Base-by-base conservation (phyloP, 1,284 basidiomycete genomes). In the Ceratobasidium sp. region DNA sequence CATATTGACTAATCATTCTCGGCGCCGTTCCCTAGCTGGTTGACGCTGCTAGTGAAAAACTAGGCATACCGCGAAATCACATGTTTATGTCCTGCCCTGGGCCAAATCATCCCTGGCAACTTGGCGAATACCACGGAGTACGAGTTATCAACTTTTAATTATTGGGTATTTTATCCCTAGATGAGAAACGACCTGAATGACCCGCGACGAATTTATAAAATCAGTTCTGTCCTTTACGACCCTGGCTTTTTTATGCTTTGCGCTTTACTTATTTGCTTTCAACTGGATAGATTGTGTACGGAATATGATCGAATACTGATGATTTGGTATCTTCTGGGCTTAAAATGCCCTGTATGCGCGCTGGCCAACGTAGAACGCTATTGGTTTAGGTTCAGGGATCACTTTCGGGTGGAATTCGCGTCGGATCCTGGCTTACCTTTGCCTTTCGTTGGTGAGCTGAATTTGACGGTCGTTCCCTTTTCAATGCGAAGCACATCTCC, bases 51-150 rank as follows among this genome's bases (percentile, higher is more conserved):
- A 76, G 78, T 60, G 60, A 65, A 36, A 77, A 74, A 48, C 50
- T 78, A 22, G 71, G 74, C n/a, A 59, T 78, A 51, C 74, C 78
- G 2, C 74, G 71, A 63, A 69, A 51, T 8, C 67, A 75, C n/a
- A 77, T 78, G 76, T 77, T 78, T 50, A 76, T 76, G 72, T 76
- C 76, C 17, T 77, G 75, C 47, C 74, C 77, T 15, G 77, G 76
- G 15, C 24, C 47, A 24, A 50, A 72, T 22, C 78, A 78, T 69
- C 51, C 56, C 9, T 73, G 69, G 36, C 45, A 65, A 19, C 62
- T 78, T 11, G 69, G 76, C 45, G 78, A 77, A 22, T 78, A 78
- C 48, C 73, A 57, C 5, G 78, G 78, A 9, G 51, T 78, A 22
- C 76, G 78, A n/a, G 67, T 77, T 4, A 77, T 75, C 45, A 65